A percentile compares a stretch with the other conserved stretches of the same genome.
Conservation (phyloP, 2,329 filamentous ascomycete genomes). For the Blumeriella jaapii region DNA sequence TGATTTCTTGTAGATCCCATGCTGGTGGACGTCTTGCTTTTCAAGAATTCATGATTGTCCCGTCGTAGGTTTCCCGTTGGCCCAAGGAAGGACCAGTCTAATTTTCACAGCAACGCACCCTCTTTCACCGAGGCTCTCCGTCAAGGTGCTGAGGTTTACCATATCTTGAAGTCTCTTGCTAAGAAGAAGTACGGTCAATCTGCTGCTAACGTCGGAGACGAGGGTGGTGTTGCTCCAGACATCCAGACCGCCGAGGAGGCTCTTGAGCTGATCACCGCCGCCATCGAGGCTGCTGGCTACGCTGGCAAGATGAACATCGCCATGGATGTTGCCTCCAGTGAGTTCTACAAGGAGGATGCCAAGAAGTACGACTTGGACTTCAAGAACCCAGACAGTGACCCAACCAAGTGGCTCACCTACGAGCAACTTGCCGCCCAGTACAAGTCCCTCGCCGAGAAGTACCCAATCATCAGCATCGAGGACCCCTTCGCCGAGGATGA, state of each 20-base stretch:
- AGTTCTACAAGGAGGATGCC: constrained; percentile 95
- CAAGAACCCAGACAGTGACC: constrained; percentile 98
- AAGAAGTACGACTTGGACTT: constrained; percentile 99
- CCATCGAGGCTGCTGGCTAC: constrained; percentile 93
- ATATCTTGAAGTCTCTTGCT: constrained; percentile 88
- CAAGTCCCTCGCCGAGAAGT: constrained; percentile 79
- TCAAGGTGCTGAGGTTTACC: constrained; percentile 95
- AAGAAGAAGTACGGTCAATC: constrained; percentile 99
- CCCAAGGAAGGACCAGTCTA: constrained; percentile 4
- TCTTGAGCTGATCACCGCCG: constrained; percentile 86
- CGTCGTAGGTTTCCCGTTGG: constrained; percentile 44
- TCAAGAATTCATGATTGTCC: constrained; percentile 95
- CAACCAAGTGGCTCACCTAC: constrained; percentile 96
- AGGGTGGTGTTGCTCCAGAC: constrained; percentile 98
- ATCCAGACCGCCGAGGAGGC: constrained; percentile 96
- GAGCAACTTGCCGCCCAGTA: constrained; percentile 92
- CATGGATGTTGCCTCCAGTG: constrained; percentile 97
- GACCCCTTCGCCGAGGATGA: constrained; percentile 99
- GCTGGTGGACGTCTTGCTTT: constrained; percentile 91
- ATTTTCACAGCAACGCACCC: constrained; percentile 53
- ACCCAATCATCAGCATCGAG: constrained; percentile 97
- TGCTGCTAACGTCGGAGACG: constrained; percentile 96
- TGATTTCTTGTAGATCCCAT: constrained; percentile 56
- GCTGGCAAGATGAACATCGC: constrained; percentile 94
- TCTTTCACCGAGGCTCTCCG: constrained; percentile 93